A percentile compares a stretch with the other conserved stretches of the same genome.
Evolutionary conservation across 2,329 filamentous ascomycete genomes (phyloP).

Genomic region (Aspergillus pseudonomiae): DNA sequence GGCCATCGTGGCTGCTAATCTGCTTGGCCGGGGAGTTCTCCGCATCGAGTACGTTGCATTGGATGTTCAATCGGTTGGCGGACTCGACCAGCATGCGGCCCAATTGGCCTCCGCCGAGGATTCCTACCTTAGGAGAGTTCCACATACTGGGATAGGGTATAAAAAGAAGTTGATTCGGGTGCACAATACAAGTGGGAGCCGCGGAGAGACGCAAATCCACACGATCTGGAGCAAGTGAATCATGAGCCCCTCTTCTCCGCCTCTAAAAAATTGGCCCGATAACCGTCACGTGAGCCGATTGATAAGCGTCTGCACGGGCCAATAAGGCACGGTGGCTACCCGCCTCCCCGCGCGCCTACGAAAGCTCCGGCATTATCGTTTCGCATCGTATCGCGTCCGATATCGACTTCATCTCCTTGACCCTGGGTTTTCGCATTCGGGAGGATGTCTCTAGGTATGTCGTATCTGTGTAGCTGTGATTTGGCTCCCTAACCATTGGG

Average conservation of each 20-base stretch:
- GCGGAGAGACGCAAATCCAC: slow-evolving; percentile 7
- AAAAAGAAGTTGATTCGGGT: not conserved
- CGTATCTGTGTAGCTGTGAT: not conserved
- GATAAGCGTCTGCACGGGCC: slow-evolving; percentile 26
- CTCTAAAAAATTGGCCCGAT: slow-evolving; percentile 21
- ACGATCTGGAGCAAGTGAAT: slow-evolving; percentile 7
- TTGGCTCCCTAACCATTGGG: not conserved
- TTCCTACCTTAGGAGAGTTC: slow-evolving; percentile 51
- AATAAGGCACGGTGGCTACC: slow-evolving; percentile 14
- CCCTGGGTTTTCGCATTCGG: not conserved
- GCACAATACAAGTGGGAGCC: slow-evolving; percentile 8
- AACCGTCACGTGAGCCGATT: slow-evolving; percentile 23
- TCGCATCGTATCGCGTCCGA: slow-evolving; percentile 4
- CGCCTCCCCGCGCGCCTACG: not conserved
- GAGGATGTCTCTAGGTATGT: slow-evolving; percentile 35
- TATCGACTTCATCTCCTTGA: not conserved
- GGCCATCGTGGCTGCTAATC: slow-evolving; percentile 72
- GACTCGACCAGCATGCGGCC: slow-evolving; percentile 93
- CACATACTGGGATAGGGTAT: slow-evolving; percentile 33
- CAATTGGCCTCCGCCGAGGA: slow-evolving; percentile 70
- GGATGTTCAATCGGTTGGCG: slow-evolving; percentile 76
- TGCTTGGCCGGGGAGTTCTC: slow-evolving; percentile 81
- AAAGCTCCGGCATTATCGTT: not conserved
- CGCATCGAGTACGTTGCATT: slow-evolving; percentile 77
- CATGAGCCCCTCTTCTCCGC: slow-evolving; percentile 21